Base-by-base conservation (phyloP, 2,329 filamentous ascomycete genomes). In the Neonectria coccinea region DNA sequence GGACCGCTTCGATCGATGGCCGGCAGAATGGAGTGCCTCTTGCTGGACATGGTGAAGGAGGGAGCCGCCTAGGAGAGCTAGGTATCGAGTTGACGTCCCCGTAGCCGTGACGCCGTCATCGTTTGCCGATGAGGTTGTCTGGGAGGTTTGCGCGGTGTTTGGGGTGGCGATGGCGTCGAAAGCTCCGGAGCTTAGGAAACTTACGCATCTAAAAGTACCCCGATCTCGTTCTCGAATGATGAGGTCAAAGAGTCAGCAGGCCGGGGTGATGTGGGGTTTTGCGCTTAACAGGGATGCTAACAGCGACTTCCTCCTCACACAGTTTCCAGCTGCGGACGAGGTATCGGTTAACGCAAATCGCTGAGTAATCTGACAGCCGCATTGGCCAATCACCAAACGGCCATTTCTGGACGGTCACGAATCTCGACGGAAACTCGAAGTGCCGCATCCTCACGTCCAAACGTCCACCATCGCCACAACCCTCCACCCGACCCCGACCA, bases 21-120 rank as follows among this genome's bases (percentile, higher is more conserved):
- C 12, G 88, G 85, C 62, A 87, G 77, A 71, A 86, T 82, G 0
- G 88, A 90, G 68, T 85, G 83, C 58, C 86, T 83, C 73, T 88
- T 88, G 71, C 71, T 80, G 25, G 82, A 82, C 78, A 80, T 80
- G 56, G 47, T 58, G 57, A 42, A 29, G n/a, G 20, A n/a, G n/a
- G 22, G 4, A 12, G 29, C 27, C 9, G 27, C 44, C 48, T 3
- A 50, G 56, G 11, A 39, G 31, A 20, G 25, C 56, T 57, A 67
- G 64, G 12, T 56, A 52, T 62, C 36, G 25, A 27, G 11, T 62
- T 48, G 20, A 41, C 36, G 29, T 47, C n/a, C 33, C 42, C 18
- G 52, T 11, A 29, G 36, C n/a, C n/a, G 51, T 39, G 14, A 22
- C 29, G 36, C 50, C 39, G 27, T 64, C 67, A 73, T 72, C 42